Base-by-base conservation (phyloP, 306 rosid genomes). In the Arachis hypogaea region DNA sequence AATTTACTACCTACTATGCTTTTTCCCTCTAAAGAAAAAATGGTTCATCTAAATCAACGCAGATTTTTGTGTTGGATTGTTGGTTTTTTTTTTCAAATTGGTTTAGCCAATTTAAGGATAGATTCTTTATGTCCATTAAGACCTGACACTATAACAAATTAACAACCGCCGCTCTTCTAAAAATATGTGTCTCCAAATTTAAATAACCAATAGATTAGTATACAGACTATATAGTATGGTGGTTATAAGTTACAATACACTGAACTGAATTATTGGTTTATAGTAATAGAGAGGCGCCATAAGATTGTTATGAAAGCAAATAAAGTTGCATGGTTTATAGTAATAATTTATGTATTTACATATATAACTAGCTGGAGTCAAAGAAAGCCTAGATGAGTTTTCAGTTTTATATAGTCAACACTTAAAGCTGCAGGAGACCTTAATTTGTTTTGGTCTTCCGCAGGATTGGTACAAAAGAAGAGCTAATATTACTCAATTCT, bases 31-130 rank as follows among this genome's bases (percentile, higher is more conserved):
- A 33, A 4, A 16, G 7, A 45, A 78, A 55, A 62, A 77, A 63
- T 71, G 76, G 78, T 67, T 66, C 33, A 16, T 60, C 81, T 75
- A 59, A 71, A 42, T 75, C 62, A 61, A 64, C 54, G 82, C 81
- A 63, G 66, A 78, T 18, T 52, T n/a, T 52, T 52, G 29, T 52
- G 58, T 52, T 52, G 58, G 28, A 7, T 22, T 45, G 28, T 47
- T 79, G 45, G 30, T 47, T 69, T 79, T 74, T 29, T 68, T 22
- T 22, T 22, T 18, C 16, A 16, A 18, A 55, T 66, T 70, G 22
- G 67, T 73, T 52, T 58, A 38, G 11, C 77, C 71, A 81, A 49
- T 70, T 70, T 70, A 81, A 73, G 30, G 8, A 49, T 74, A 16
- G 11, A 49, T 74, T 63, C 49, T 56, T 63, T 67, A 3, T 74